Evolutionary conservation across 1,284 basidiomycete species (phyloP).

Genomic region (Ceratobasidium sp.): DNA sequence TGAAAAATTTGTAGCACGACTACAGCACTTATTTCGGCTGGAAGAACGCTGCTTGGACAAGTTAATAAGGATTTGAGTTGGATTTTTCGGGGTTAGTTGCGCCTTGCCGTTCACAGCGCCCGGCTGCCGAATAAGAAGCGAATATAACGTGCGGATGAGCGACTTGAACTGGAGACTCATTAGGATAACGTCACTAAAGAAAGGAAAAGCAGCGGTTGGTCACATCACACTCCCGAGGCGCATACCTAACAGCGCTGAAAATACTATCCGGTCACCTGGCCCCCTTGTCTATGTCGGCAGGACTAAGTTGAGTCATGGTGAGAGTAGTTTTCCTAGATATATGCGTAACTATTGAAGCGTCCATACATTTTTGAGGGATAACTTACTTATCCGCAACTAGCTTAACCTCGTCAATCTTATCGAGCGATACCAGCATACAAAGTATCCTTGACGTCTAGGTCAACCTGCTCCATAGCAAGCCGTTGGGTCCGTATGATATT

Average conservation of each 20-base stretch:
- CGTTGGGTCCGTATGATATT: constrained; percentile 15
- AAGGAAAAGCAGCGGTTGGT: not conserved
- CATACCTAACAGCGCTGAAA: not conserved
- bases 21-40: not conserved
- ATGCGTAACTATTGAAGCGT: not conserved
- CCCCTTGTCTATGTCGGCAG: not conserved
- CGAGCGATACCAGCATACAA: constrained; percentile 20
- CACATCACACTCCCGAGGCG: not conserved
- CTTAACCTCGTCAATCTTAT: constrained; percentile 25
- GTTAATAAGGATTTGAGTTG: not conserved
- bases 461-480: constrained; percentile 19
- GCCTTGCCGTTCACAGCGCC: not conserved
- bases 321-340: constrained; percentile 17
- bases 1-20: not conserved
- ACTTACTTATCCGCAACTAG: constrained; percentile 17
- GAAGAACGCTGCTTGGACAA: not conserved
- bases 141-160: not conserved
- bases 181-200: not conserved
- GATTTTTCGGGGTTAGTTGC: not conserved
- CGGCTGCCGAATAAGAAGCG: not conserved
- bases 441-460: constrained; percentile 9
- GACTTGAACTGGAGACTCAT: not conserved
- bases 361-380: not conserved
- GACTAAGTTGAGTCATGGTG: constrained; percentile 5
- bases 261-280: not conserved